Evolutionary conservation across 106 monocot genomes (phyloP).

Genomic region (Allium cepa): DNA sequence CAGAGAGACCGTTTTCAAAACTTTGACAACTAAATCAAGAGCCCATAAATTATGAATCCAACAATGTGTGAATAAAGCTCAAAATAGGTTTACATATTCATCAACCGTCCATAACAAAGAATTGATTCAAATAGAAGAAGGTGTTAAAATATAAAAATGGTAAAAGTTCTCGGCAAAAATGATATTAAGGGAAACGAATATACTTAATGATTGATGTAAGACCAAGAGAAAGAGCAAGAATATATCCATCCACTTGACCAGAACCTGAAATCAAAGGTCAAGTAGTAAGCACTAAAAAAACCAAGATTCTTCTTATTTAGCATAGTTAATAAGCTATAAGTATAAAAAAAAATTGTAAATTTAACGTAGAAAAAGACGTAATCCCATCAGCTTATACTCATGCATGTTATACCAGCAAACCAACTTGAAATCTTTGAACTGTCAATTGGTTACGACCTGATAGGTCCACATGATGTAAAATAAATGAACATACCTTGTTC

Average conservation of each 20-base stretch:
- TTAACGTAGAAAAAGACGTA: no score
- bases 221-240: slow-evolving; percentile 55
- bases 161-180: neutral
- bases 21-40: no score
- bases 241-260: slow-evolving; percentile 39
- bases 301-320: neutral
- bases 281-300: neutral
- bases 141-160: no score
- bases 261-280: slow-evolving; percentile 36
- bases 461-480: neutral
- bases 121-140: no score
- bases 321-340: no score
- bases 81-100: no score
- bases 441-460: neutral
- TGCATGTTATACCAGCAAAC: neutral
- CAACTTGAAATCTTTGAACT: neutral
- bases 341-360: no score
- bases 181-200: slow-evolving; percentile 3
- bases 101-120: no score
- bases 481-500: slow-evolving; percentile 46
- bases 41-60: no score
- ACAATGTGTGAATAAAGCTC: no score
- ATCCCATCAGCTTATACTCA: no score
- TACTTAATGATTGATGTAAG: slow-evolving; percentile 64
- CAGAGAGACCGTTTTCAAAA: no score